Conservation (phyloP, 306 rosid species). For the Carpinus viminea region DNA sequence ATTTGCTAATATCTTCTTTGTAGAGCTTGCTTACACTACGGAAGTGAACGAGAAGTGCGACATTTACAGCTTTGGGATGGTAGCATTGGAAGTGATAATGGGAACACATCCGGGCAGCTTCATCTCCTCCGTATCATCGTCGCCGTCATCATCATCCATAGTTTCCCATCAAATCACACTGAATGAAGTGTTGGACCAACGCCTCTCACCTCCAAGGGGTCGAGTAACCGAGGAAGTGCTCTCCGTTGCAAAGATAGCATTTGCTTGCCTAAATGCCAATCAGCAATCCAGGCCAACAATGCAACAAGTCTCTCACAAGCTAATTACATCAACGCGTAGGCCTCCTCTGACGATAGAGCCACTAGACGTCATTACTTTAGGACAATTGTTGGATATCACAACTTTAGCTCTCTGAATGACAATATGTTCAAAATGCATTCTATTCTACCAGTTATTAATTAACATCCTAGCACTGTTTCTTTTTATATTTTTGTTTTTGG, state of each 20-base stretch:
- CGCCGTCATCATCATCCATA: not conserved
- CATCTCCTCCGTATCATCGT: not conserved
- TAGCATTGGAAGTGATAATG: not conserved
- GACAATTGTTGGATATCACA: not conserved
- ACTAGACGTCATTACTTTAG: not conserved
- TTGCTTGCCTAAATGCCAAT: too few relatives aligned
- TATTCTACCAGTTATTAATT: too few relatives aligned
- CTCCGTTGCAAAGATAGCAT: too few relatives aligned
- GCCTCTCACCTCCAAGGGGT: not conserved
- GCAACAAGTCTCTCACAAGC: not conserved
- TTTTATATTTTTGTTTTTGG: too few relatives aligned
- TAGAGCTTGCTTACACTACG: not conserved
- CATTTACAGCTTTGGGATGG: not conserved
- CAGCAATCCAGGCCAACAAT: too few relatives aligned
- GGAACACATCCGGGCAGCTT: not conserved
- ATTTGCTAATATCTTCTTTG: not conserved
- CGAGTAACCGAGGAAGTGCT: too few relatives aligned
- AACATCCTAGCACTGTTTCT: too few relatives aligned
- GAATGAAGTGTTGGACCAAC: not conserved
- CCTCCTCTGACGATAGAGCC: too few relatives aligned
- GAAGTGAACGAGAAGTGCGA: not conserved
- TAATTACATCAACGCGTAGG: too few relatives aligned
- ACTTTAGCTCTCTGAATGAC: not conserved
- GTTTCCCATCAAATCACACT: not conserved
- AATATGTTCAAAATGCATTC: too few relatives aligned